Evolutionary conservation across 2,329 filamentous ascomycete genomes (phyloP).

Genomic region (Curvularia spicifera): DNA sequence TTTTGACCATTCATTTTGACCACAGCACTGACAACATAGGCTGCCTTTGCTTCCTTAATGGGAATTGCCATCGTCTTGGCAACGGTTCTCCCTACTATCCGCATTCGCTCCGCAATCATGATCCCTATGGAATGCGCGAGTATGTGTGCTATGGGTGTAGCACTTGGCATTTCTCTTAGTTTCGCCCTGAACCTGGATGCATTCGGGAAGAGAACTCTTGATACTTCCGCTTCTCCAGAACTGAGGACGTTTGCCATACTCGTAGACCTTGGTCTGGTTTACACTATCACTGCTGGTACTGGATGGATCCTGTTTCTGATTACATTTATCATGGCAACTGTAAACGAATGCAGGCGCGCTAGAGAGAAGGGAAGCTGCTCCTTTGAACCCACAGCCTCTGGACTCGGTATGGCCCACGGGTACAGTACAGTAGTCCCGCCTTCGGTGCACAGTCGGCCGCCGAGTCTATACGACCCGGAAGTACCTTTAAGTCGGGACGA

Average conservation of each 20-base stretch:
- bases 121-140: conserved; percentile 33
- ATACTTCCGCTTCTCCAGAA: conserved; percentile 22
- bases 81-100: conserved; percentile 21
- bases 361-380: conserved; percentile 32
- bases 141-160: conserved; percentile 31
- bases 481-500: conserved; percentile 17
- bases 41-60: conserved; percentile 28
- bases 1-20: not conserved
- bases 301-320: conserved; percentile 26
- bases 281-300: conserved; percentile 26
- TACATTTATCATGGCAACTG: conserved; percentile 24
- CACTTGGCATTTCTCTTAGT: conserved; percentile 33
- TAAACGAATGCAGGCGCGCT: conserved; percentile 24
- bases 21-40: conserved; percentile 23
- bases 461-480: conserved; percentile 35
- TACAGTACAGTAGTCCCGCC: conserved; percentile 29
- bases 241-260: conserved; percentile 30
- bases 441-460: conserved; percentile 21
- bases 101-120: conserved; percentile 25
- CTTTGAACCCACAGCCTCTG: conserved; percentile 42
- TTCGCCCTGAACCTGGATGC: conserved; percentile 26
- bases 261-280: conserved; percentile 30
- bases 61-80: conserved; percentile 28
- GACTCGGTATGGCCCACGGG: conserved; percentile 36
- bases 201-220: conserved; percentile 18